Evolutionary conservation across 192 early-diverging fungal species (phyloP).

Genomic region (Helicostylum pulchrum): DNA sequence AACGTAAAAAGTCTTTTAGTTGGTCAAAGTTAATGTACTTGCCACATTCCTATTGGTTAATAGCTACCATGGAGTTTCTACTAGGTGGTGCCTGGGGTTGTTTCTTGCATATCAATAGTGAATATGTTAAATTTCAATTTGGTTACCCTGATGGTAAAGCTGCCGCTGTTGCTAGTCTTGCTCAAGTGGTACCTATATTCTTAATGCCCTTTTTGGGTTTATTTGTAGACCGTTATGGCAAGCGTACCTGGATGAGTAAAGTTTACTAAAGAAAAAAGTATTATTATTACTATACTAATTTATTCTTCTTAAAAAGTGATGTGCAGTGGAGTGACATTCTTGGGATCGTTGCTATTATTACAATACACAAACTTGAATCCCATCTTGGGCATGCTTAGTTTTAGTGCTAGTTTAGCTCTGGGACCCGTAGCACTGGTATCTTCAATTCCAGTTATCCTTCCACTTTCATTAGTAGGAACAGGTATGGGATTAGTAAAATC

Average conservation of each 20-base stretch:
- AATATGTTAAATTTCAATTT: conserved; percentile 72
- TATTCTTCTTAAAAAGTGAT: conserved; percentile 19
- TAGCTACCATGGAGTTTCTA: conserved; percentile 54
- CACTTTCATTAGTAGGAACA: conserved; percentile 52
- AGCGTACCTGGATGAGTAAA: conserved; percentile 54
- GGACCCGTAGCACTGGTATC: conserved; percentile 59
- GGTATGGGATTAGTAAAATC: conserved; percentile 66
- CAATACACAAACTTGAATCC: conserved; percentile 53
- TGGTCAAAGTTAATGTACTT: conserved; percentile 53
- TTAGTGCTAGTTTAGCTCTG: conserved; percentile 54
- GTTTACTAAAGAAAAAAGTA: conserved; percentile 1
- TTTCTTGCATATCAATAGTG: conserved; percentile 67
- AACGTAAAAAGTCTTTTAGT: conserved; percentile 56
- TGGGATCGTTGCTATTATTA: conserved; percentile 35
- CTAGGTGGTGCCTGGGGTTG: conserved; percentile 62
- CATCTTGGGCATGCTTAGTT: conserved; percentile 54
- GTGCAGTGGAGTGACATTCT: conserved; percentile 22
- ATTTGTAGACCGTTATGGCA: conserved; percentile 63
- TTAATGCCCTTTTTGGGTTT: conserved; percentile 70
- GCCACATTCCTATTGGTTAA: conserved; percentile 61
- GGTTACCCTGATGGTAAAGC: conserved; percentile 52
- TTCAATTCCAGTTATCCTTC: conserved; percentile 54
- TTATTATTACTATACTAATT: no score
- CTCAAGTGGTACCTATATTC: conserved; percentile 67
- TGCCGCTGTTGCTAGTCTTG: conserved; percentile 64